Conservation (phyloP, 2,329 filamentous ascomycete genomes). For the Ophiostoma quercus region DNA sequence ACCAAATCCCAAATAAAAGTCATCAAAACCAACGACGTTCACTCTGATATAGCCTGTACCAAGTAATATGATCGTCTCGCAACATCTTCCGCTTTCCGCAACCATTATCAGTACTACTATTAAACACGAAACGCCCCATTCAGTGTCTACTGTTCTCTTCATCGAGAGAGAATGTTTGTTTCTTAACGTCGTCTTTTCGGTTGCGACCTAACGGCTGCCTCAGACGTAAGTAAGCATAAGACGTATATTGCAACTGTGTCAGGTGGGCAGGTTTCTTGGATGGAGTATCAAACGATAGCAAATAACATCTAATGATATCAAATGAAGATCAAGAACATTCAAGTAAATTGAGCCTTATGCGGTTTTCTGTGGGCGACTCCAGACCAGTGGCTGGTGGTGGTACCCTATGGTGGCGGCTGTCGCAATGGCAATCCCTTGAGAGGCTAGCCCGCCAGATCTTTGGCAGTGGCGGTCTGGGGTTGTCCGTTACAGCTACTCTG, state of each 20-base stretch:
- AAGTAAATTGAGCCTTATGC: slow-evolving; percentile 3
- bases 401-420: not conserved
- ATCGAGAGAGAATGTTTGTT: not conserved
- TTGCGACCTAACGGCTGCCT: slow-evolving; percentile 4
- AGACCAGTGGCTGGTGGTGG: not conserved
- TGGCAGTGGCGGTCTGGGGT: slow-evolving; percentile 1
- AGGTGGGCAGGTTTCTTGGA: not conserved
- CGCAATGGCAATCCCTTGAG: not conserved
- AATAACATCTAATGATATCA: no score
- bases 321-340: not conserved
- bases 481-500: not conserved
- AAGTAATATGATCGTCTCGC: not conserved
- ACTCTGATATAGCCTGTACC: not conserved
- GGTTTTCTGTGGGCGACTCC: not conserved
- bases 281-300: not conserved
- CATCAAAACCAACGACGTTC: not conserved
- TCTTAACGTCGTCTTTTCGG: slow-evolving; percentile 8
- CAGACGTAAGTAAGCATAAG: slow-evolving; percentile 8
- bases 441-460: not conserved
- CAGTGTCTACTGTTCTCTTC: no score
- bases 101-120: not conserved
- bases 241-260: not conserved
- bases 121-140: not conserved
- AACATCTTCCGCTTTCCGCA: not conserved
- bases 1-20: not conserved